Conservation (phyloP, 1,284 basidiomycete species). For the Papiliotrema flavescens region DNA sequence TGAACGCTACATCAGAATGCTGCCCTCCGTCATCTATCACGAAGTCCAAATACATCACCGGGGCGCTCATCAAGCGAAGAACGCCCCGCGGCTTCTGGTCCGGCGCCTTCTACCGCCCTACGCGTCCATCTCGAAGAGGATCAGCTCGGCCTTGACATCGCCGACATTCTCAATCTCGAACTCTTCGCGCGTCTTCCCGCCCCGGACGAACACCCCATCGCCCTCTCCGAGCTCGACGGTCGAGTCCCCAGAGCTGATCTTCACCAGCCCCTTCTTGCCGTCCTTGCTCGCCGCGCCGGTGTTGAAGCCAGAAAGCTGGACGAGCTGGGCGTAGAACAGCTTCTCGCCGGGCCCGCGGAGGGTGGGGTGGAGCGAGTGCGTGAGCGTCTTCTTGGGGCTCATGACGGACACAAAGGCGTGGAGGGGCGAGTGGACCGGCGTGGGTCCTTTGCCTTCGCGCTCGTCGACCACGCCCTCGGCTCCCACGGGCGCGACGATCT, state of each 20-base stretch:
- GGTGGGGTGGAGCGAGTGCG: constrained; percentile 55
- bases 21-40: too few species aligned
- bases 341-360: constrained; percentile 20
- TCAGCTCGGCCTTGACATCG: constrained; percentile 60
- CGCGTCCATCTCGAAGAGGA: constrained; percentile 65
- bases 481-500: constrained; percentile 66
- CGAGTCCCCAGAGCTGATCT: constrained; percentile 42
- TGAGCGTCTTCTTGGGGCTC: constrained; percentile 55
- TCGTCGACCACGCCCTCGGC: constrained; percentile 57
- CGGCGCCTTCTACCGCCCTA: not conserved
- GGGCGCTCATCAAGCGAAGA: too few species aligned
- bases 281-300: constrained; percentile 44
- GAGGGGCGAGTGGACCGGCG: constrained; percentile 57
- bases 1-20: too few species aligned
- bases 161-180: constrained; percentile 58
- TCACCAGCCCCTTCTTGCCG: constrained; percentile 22
- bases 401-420: constrained; percentile 61
- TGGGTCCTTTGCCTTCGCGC: constrained; percentile 67
- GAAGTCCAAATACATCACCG: too few species aligned
- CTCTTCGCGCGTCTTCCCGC: constrained; percentile 54
- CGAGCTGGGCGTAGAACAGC: constrained; percentile 50
- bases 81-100: too few species aligned
- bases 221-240: constrained; percentile 58
- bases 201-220: constrained; percentile 66
- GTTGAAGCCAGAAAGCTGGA: constrained; percentile 75